Evolutionary conservation across 805 yeast species (phyloP), one percentile per base, ranked within the genome.

Genomic region (Maudiozyma serrabonitensis): DNA sequence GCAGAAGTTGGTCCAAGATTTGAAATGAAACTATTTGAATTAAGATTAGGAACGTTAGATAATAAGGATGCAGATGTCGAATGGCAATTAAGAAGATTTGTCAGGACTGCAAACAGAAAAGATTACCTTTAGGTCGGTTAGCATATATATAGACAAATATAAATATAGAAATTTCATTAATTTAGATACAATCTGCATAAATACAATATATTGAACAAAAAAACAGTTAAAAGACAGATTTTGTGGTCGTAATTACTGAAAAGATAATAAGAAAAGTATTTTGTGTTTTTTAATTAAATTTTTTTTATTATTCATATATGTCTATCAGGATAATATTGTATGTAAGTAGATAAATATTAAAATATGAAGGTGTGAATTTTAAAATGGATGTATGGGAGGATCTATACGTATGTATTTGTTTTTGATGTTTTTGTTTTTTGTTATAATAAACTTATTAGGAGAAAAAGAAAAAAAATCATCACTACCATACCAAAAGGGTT

Each of bases 1-100:
- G 90, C 96, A 51, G 99, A 93, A 66, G 85, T 93, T 37, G 99
- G 99, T 0, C 99, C 99, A n/a, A 75, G 99, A 54, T 93, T 93
- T 60, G 99, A 93, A 69, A 90, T 93, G 98, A 79, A 89, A 64
- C 71, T 93, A 56, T 93, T 81, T 65, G 97, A 91, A 67, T 71
- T 93, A 55, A 78, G 82, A 61, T 74, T 93, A 56, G 97, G 99
- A 3, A 87, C 96, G 41, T 68, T 91, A 54, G 99, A 93, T 58
- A 89, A 91, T 66, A 87, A 87, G 70, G 97, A 93, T 66, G 96
- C 97, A 11, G 99, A 93, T 62, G 80, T 87, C n/a, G 99, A 93
- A 66, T 93, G 98, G 98, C 86, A 87, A 72, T 73, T 87, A 59
- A 79, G 95, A 67, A 81, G 97, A 59, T 93, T 90, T 59, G 87